Evolutionary conservation across 192 early-diverging fungal genomes (phyloP), one percentile per base, ranked within the genome.

Genomic region (Backusella tuberculispora): DNA sequence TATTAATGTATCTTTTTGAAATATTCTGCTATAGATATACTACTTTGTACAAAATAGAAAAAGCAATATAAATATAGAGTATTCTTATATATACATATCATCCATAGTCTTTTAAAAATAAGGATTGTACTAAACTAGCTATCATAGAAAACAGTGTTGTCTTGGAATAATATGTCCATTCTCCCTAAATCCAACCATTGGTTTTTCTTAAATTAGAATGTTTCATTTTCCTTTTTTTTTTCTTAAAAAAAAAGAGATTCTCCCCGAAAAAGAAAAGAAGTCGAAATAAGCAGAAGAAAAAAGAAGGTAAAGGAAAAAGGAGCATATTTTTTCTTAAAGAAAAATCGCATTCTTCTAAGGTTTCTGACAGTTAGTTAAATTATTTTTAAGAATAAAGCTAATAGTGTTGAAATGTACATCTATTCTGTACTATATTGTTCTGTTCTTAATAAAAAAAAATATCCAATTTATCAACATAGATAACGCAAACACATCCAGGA

Each of bases 201-300:
- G 21, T 26, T 60, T 60, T 60, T 60, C 53, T 21, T 24, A 60
- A 26, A 60, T 60, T 60, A 60, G 53, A 26, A 9, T 60, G 21
- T 60, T 60, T 24, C 53, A 19, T 60, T 60, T 12, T 60, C 21
- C 19, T 53, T 24, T n/a, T n/a, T n/a, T n/a, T n/a, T n/a, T n/a
- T n/a, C n/a, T n/a, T n/a, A n/a, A n/a, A 53, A 26, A 26, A 26
- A 60, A 26, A 24, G 3, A 56, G 0, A 24, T 60, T 24, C 26
- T 24, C 53, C 53, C 53, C 21, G 24, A 60, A 56, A 26, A 60
- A 60, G 53, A 60, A 60, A 60, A 60, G 53, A 60, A 60, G 21
- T 4, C 10, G 53, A 60, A 60, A 13, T 17, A 60, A 60, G 26
- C 21, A 60, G 53, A 60, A 60, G 53, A 60, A 60, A 60, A 60